Conservation (phyloP, 1,284 basidiomycete species). For the Cutaneotrichosporon cavernicola region DNA sequence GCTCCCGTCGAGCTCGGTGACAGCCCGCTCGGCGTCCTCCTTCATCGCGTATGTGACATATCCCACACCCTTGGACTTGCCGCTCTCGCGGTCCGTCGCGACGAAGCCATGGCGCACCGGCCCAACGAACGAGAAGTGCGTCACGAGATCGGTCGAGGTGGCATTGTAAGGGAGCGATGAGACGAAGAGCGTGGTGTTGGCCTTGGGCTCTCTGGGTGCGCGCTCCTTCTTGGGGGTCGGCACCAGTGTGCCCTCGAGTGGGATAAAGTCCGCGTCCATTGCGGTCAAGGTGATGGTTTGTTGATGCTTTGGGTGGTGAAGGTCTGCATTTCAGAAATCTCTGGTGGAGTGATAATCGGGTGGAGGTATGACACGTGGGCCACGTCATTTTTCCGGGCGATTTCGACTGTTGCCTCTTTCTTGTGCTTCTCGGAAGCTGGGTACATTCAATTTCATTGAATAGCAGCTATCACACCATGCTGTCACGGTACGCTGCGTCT, state of each 20-base stretch:
- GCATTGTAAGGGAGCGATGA: conserved; percentile 74
- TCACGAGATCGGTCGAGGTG: conserved; percentile 84
- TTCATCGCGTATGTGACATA: conserved; percentile 89
- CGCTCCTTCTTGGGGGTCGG: conserved; percentile 1
- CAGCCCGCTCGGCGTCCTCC: conserved; percentile 80
- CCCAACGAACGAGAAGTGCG: conserved; percentile 91
- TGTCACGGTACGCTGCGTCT: conserved; percentile 26
- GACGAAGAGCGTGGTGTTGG: conserved; percentile 48
- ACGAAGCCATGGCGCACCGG: conserved; percentile 93
- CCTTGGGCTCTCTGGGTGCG: background rate
- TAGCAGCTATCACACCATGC: conserved; percentile 11
- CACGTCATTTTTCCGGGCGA: conserved; percentile 11
- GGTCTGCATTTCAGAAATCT: conserved; percentile 20
- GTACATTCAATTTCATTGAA: too few relatives aligned
- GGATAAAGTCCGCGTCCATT: conserved; percentile 44
- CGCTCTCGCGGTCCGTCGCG: conserved; percentile 67
- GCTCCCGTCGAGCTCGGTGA: conserved; percentile 60
- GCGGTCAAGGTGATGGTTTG: conserved; percentile 18
- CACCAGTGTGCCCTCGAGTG: conserved; percentile 26
- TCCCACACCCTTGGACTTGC: conserved; percentile 92
- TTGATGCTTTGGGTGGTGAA: conserved; percentile 12
- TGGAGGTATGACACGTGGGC: conserved; percentile 9
- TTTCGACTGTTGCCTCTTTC: background rate
- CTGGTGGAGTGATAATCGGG: conserved; percentile 15
- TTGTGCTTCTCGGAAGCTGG: background rate